Conservation (phyloP, 2,329 filamentous ascomycete genomes). For the Hansfordia pulvinata region DNA sequence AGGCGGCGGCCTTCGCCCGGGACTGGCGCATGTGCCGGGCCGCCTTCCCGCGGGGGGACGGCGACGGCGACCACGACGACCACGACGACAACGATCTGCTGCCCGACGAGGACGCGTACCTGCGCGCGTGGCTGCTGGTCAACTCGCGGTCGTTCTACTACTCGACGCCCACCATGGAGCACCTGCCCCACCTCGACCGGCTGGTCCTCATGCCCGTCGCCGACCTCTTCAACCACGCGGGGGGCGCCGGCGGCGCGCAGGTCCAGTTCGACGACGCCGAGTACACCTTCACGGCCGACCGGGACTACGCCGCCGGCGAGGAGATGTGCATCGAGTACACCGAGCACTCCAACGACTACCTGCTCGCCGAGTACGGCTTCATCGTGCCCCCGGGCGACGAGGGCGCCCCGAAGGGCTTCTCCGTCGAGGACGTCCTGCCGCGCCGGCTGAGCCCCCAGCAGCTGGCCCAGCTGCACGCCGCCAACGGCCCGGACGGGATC, state of each 20-base stretch:
- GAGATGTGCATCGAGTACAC: slow-evolving; percentile 62
- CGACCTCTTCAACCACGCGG: slow-evolving; percentile 24
- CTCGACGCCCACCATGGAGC: background rate
- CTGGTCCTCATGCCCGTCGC: slow-evolving; percentile 1
- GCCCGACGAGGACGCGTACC: background rate
- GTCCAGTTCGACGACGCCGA: slow-evolving; percentile 26
- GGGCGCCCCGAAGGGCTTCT: too few species aligned
- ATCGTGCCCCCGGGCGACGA: slow-evolving; percentile 18
- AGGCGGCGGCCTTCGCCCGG: background rate
- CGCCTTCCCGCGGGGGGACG: background rate
- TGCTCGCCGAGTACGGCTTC: slow-evolving; percentile 55
- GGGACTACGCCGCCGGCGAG: slow-evolving; percentile 37
- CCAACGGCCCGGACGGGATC: too few species aligned
- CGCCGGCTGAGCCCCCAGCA: too few species aligned
- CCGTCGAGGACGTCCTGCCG: too few species aligned
- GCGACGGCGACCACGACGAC: background rate
- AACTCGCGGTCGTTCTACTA: slow-evolving; percentile 1
- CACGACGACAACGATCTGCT: background rate
- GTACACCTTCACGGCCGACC: slow-evolving; percentile 40
- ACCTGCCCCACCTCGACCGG: background rate
- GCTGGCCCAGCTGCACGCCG: too few species aligned
- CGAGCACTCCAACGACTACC: slow-evolving; percentile 55
- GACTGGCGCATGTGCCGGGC: background rate
- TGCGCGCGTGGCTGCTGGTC: slow-evolving; percentile 1
- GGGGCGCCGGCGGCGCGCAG: slow-evolving; percentile 34